Evolutionary conservation across 2,329 filamentous ascomycete genomes (phyloP).

Genomic region (Bisporella sp.): DNA sequence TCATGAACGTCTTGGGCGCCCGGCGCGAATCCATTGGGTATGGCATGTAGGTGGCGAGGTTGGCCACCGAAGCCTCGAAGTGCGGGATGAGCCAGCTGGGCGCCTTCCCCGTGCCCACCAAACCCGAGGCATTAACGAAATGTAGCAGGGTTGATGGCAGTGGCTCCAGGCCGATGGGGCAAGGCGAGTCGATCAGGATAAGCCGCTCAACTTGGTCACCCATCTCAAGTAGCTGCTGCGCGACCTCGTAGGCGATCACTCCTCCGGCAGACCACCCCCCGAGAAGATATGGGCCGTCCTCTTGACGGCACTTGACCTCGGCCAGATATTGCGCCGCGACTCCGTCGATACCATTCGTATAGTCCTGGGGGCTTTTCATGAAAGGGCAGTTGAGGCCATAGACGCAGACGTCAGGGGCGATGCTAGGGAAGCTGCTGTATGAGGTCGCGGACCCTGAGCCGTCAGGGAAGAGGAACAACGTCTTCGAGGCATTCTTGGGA

Average conservation of each 20-base stretch:
- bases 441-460: constrained; percentile 34
- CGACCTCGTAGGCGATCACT: constrained; percentile 62
- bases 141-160: constrained; percentile 43
- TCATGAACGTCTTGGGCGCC: constrained; percentile 53
- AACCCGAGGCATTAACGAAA: constrained; percentile 65
- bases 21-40: constrained; percentile 58
- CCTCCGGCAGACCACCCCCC: constrained; percentile 71
- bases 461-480: constrained; percentile 39
- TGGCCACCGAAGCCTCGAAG: constrained; percentile 45
- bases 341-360: constrained; percentile 56
- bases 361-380: constrained; percentile 60
- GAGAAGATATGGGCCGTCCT: constrained; percentile 58
- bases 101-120: constrained; percentile 44
- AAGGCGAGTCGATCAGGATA: constrained; percentile 59
- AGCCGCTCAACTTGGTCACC: constrained; percentile 52
- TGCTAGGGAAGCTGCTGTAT: constrained; percentile 20
- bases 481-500: constrained; percentile 37
- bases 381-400: constrained; percentile 62
- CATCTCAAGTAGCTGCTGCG: constrained; percentile 48
- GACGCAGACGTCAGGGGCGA: constrained; percentile 37
- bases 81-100: constrained; percentile 69
- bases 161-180: constrained; percentile 59
- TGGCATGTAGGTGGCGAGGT: constrained; percentile 54
- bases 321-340: constrained; percentile 57
- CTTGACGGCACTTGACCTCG: constrained; percentile 65